Conservation (phyloP, 768 basidiomycete species). For the Pisolithus sp. region DNA sequence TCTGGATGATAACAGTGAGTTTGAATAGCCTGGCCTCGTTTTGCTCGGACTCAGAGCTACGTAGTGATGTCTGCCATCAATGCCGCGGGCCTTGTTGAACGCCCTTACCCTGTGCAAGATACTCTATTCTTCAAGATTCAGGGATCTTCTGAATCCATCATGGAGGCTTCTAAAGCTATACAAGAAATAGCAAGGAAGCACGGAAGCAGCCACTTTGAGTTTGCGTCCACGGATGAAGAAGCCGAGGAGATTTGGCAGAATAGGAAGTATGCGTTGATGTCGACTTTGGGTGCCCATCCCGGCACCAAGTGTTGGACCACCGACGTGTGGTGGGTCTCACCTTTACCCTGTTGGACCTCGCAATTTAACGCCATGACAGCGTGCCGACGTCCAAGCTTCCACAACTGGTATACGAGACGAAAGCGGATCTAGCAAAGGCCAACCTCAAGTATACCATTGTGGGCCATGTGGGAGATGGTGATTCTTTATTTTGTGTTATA, state of each 20-base stretch:
- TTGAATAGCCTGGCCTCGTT: background rate
- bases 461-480: slow-evolving; percentile 76
- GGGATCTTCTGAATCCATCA: slow-evolving; percentile 56
- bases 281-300: slow-evolving; percentile 57
- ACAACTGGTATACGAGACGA: slow-evolving; percentile 69
- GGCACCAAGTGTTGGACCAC: slow-evolving; percentile 76
- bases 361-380: slow-evolving; percentile 23
- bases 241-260: slow-evolving; percentile 78
- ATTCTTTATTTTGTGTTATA: slow-evolving; percentile 25
- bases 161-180: slow-evolving; percentile 52
- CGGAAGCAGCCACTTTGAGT: slow-evolving; percentile 60
- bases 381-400: slow-evolving; percentile 68
- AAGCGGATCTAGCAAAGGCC: slow-evolving; percentile 60
- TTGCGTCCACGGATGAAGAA: slow-evolving; percentile 69
- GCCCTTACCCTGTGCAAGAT: slow-evolving; percentile 63
- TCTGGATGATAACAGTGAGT: slow-evolving; percentile 66
- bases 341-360: background rate
- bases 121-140: slow-evolving; percentile 92
- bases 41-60: background rate
- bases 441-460: slow-evolving; percentile 65
- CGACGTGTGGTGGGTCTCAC: slow-evolving; percentile 67
- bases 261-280: slow-evolving; percentile 78
- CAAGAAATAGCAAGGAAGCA: slow-evolving; percentile 60
- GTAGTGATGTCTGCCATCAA: slow-evolving; percentile 78
- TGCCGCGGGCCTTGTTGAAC: slow-evolving; percentile 50